Evolutionary conservation across 306 rosid genomes (phyloP), one percentile per base, ranked within the genome.

Genomic region (Biancaea sappan): DNA sequence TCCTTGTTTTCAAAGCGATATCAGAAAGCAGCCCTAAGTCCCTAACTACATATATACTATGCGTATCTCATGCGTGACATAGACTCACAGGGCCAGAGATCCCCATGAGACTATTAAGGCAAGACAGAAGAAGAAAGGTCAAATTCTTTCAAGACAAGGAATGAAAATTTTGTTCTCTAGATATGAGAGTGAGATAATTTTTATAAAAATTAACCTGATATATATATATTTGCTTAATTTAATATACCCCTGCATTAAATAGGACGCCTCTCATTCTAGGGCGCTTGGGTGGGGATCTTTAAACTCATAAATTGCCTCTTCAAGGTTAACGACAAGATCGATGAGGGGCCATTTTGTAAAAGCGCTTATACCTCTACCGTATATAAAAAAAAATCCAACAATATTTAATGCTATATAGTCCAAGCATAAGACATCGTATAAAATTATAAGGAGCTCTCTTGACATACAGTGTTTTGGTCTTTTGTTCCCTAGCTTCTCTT

Each of bases 91-190:
- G 32, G 54, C 16, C 15, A 58, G 66, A 66, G 83, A 54, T 67
- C 70, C 78, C 66, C 16, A 7, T 41, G 15, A 41, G 46, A 41
- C 14, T 7, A 11, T 3, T 10, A 1, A 77, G 71, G 51, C 35
- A 34, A 63, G 82, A 80, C n/a, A 80, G 87, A 77, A 83, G 82
- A 76, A 73, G 76, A 75, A 74, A 67, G 85, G 92, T 84, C 84
- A 81, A 86, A 28, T 48, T 63, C 9, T 63, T 64, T 73, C 68
- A 48, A 85, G 46, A 32, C 8, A 63, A 63, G 71, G 64, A 79
- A 52, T 58, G 29, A 74, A 84, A 52, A 76, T 67, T 64, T 14
- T 67, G 43, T 80, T 66, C 61, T 76, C 11, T 50, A 2, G 56
- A 28, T 50, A 61, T 61, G 63, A 75, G 63, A 75, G 63, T 28